Evolutionary conservation across 768 basidiomycete genomes (phyloP).

Genomic region (Boletus coccyginus): DNA sequence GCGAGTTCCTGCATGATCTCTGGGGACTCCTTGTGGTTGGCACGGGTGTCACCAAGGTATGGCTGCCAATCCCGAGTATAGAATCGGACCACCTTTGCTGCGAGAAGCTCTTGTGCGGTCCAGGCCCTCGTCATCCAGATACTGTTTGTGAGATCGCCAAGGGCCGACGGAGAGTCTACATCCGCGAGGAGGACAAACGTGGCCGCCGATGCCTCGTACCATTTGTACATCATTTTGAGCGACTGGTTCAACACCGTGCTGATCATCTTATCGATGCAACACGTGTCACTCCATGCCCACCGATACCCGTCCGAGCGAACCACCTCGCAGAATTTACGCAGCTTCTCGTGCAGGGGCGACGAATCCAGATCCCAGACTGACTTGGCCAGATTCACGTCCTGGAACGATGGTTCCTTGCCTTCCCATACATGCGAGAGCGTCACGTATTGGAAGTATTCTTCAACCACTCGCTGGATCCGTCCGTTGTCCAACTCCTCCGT

Average conservation of each 20-base stretch:
- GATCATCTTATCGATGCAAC: constrained; percentile 12
- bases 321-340: constrained; percentile 6
- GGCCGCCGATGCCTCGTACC: constrained; percentile 8
- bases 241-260: constrained; percentile 3
- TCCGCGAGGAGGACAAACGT: constrained; percentile 1
- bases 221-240: constrained; percentile 12
- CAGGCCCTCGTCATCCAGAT: constrained; percentile 14
- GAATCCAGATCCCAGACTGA: constrained; percentile 6
- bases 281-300: constrained; percentile 15
- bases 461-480: background rate
- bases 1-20: constrained; percentile 11
- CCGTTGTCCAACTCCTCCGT: background rate
- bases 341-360: background rate
- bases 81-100: constrained; percentile 7
- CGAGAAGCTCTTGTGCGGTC: constrained; percentile 18
- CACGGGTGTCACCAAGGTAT: background rate
- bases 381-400: constrained; percentile 2
- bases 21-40: constrained; percentile 10
- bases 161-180: background rate
- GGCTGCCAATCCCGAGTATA: constrained; percentile 8
- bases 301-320: constrained; percentile 5
- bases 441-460: constrained; percentile 7
- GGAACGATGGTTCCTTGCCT: constrained; percentile 5
- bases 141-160: background rate
- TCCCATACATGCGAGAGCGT: constrained; percentile 15